These are phyloP conservation scores for Thielaviopsis ethacetica DNA, from an alignment of 2,329 filamentous ascomycete species.

Conservation along the genomic window DNA sequence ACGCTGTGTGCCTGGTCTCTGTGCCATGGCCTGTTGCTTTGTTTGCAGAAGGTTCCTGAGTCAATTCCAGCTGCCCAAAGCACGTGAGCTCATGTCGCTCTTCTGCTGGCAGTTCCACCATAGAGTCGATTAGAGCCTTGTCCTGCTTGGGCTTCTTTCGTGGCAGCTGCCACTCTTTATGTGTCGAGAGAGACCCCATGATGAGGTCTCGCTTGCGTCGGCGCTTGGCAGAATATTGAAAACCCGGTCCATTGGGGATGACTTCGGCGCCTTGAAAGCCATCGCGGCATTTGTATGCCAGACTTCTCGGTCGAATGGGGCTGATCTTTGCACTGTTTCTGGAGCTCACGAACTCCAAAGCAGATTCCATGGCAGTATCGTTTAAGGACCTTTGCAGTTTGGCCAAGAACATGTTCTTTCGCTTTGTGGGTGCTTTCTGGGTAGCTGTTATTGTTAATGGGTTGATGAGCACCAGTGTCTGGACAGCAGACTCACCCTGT, in stretches of 20 bases:
- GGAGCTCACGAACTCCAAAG: neutral
- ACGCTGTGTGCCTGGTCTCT: neutral
- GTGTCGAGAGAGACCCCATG: slow-evolving; percentile 3
- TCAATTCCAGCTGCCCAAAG: slow-evolving; percentile 9
- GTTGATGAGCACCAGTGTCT: neutral
- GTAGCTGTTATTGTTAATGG: neutral
- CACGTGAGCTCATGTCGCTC: slow-evolving; percentile 1
- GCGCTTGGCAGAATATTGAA: slow-evolving; percentile 8
- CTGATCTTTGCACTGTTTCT: neutral
- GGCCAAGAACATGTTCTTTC: neutral
- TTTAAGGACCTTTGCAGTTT: neutral
- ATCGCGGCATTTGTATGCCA: slow-evolving; percentile 5
- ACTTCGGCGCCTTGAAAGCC: slow-evolving; percentile 10
- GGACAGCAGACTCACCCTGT: neutral
- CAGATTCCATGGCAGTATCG: neutral
- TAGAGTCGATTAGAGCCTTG: neutral
- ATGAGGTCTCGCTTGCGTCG: neutral
- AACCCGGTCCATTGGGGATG: slow-evolving; percentile 7
- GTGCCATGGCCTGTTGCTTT: neutral
- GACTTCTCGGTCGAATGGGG: neutral
- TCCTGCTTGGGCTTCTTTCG: neutral
- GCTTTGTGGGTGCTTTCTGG: neutral
- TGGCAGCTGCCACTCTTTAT: neutral
- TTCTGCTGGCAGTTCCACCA: neutral
- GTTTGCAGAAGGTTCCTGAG: neutral